Percentiles rank a stretch among this genome's conserved stretches.
phyloP scores from a whole-genome alignment of 352 stramenopile species.

The Elongisporangium anandrum region DNA sequence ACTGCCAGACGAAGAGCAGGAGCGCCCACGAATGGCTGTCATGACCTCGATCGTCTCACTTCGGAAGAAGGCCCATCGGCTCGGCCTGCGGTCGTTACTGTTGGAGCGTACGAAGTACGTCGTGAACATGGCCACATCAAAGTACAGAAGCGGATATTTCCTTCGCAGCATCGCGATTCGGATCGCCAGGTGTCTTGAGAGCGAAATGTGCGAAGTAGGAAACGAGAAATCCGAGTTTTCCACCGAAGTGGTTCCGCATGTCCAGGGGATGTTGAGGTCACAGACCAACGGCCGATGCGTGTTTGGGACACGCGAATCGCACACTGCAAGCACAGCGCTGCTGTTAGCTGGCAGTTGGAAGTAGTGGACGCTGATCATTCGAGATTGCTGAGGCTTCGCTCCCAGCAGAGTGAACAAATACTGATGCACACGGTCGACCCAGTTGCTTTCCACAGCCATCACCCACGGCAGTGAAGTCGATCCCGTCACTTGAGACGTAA shows the following conservation, averaged over 20 bases:
- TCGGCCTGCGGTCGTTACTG: slow-evolving; percentile 7
- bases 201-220: slow-evolving; percentile 6
- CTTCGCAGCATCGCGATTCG: slow-evolving; percentile 14
- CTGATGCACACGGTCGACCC: slow-evolving; percentile 36
- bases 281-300: neutral
- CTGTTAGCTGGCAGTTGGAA: neutral
- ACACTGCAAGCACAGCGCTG: neutral
- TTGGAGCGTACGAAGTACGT: slow-evolving; percentile 6
- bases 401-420: slow-evolving; percentile 25
- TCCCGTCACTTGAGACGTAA: neutral
- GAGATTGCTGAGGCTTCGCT: neutral
- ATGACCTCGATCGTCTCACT: slow-evolving; percentile 5
- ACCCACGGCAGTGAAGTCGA: neutral
- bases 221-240: slow-evolving; percentile 13
- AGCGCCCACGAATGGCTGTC: neutral
- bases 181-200: slow-evolving; percentile 29
- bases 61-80: neutral
- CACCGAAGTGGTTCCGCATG: slow-evolving; percentile 11
- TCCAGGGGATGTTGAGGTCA: neutral
- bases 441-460: slow-evolving; percentile 1
- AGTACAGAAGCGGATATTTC: slow-evolving; percentile 18
- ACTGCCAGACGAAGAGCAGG: neutral
- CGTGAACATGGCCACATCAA: slow-evolving; percentile 21
- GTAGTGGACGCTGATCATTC: neutral
- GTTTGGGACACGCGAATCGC: slow-evolving; percentile 3